Conservation (phyloP, 352 stramenopile genomes). For the Pythium utonaiense region DNA sequence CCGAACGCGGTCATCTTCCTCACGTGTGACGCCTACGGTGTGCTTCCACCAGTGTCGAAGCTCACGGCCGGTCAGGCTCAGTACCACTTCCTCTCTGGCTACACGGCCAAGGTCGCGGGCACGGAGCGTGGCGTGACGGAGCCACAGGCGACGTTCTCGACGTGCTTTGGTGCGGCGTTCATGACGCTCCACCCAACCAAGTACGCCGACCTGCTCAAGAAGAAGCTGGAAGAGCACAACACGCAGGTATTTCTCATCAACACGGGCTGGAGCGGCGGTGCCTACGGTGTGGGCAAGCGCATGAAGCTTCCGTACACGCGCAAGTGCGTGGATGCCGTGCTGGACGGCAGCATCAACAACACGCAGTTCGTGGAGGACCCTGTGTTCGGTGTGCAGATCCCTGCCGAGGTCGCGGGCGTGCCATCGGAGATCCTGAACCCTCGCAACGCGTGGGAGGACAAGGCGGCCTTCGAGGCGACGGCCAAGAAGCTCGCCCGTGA, state of each 20-base stretch:
- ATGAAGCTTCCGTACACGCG: conserved; percentile 93
- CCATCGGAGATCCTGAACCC: conserved; percentile 74
- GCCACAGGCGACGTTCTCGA: conserved; percentile 50
- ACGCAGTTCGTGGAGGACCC: conserved; percentile 65
- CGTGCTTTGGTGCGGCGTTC: conserved; percentile 52
- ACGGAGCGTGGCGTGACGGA: conserved; percentile 53
- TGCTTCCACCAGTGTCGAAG: conserved; percentile 93
- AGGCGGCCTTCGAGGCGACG: conserved; percentile 72
- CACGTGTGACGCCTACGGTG: conserved; percentile 95
- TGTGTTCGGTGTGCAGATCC: conserved; percentile 73
- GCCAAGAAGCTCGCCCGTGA: conserved; percentile 68
- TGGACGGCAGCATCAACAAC: conserved; percentile 65
- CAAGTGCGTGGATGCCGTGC: conserved; percentile 73
- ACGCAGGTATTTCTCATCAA: conserved; percentile 83
- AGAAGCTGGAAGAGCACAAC: conserved; percentile 47
- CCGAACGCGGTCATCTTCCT: conserved; percentile 93
- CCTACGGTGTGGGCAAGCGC: conserved; percentile 94
- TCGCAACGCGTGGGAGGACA: conserved; percentile 74
- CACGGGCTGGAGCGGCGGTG: conserved; percentile 94
- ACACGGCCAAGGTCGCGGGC: conserved; percentile 56
- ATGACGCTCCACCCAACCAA: conserved; percentile 57
- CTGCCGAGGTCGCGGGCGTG: conserved; percentile 55
- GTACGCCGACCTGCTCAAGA: conserved; percentile 55
- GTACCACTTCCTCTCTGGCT: conserved; percentile 89
- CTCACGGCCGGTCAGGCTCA: conserved; percentile 92